These are phyloP conservation scores for Cornus florida DNA, from an alignment of 148 eudicot genomes.

Conservation along the genomic window DNA sequence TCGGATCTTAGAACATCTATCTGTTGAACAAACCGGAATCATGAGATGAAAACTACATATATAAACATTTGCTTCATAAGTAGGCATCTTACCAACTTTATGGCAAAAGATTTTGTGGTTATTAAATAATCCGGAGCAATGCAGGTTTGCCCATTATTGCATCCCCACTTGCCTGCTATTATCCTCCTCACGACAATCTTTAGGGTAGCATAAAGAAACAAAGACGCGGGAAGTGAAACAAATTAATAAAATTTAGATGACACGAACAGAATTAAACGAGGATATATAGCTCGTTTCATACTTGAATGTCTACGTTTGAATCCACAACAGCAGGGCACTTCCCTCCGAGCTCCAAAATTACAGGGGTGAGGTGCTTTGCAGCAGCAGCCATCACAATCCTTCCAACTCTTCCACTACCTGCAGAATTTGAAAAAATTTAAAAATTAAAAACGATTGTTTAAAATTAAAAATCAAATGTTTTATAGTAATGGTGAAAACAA, in stretches of 20 bases:
- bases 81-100: slow-evolving; percentile 45
- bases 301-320: slow-evolving; percentile 49
- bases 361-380: slow-evolving; percentile 67
- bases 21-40: slow-evolving; percentile 25
- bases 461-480: no score
- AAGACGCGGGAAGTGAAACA: not conserved
- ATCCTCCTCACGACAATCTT: slow-evolving; percentile 66
- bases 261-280: not conserved
- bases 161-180: slow-evolving; percentile 67
- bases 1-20: slow-evolving; percentile 47
- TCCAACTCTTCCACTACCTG: slow-evolving; percentile 67
- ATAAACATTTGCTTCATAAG: not conserved
- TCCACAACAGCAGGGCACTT: slow-evolving; percentile 69
- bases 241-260: not conserved
- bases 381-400: slow-evolving; percentile 78
- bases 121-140: slow-evolving; percentile 59
- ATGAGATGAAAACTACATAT: not conserved
- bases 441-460: no score
- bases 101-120: slow-evolving; percentile 61
- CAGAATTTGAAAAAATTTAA: not conserved
- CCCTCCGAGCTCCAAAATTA: slow-evolving; percentile 70
- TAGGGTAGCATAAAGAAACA: not conserved
- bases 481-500: no score
- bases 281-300: slow-evolving; percentile 15
- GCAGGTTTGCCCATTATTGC: slow-evolving; percentile 66